phyloP scores from a whole-genome alignment of 164 flowering plant species.

The Platanus orientalis region DNA sequence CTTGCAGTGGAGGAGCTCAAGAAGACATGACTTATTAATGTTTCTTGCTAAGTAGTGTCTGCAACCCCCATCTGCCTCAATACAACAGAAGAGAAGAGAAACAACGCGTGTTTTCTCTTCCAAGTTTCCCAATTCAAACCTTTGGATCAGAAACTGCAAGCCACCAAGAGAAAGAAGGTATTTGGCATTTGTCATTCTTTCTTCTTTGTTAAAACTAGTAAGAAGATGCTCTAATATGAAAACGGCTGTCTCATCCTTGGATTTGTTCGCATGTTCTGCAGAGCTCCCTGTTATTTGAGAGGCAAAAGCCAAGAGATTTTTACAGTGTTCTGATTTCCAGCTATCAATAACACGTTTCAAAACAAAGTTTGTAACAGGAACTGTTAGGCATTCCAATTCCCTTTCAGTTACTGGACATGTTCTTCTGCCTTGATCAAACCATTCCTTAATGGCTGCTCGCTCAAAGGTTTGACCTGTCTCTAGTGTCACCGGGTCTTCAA shows the following conservation, averaged over 20 bases:
- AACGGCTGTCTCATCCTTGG: slow-evolving; percentile 35
- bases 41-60: slow-evolving; percentile 45
- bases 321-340: slow-evolving; percentile 51
- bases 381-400: slow-evolving; percentile 26
- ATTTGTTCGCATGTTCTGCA: slow-evolving; percentile 11
- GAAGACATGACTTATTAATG: slow-evolving; percentile 35
- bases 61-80: slow-evolving; percentile 49
- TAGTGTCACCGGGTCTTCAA: slow-evolving; percentile 72
- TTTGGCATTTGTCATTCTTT: slow-evolving; percentile 36
- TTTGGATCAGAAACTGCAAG: slow-evolving; percentile 42
- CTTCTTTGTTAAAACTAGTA: slow-evolving; percentile 31
- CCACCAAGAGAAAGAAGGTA: slow-evolving; percentile 57
- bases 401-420: slow-evolving; percentile 61
- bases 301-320: slow-evolving; percentile 29
- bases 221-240: slow-evolving; percentile 52
- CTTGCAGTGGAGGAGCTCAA: slow-evolving; percentile 54
- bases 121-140: slow-evolving; percentile 45
- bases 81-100: slow-evolving; percentile 41
- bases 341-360: slow-evolving; percentile 51
- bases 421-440: slow-evolving; percentile 55
- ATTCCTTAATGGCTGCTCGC: slow-evolving; percentile 44
- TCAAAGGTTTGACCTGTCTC: slow-evolving; percentile 83
- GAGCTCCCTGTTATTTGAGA: slow-evolving; percentile 27
- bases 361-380: slow-evolving; percentile 54
- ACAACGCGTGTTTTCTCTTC: slow-evolving; percentile 45